A percentile compares a stretch with the other conserved stretches of the same genome.
These are phyloP conservation scores for Cladophialophora psammophila DNA, from an alignment of 2,329 filamentous ascomycete genomes.

Conservation along the genomic window DNA sequence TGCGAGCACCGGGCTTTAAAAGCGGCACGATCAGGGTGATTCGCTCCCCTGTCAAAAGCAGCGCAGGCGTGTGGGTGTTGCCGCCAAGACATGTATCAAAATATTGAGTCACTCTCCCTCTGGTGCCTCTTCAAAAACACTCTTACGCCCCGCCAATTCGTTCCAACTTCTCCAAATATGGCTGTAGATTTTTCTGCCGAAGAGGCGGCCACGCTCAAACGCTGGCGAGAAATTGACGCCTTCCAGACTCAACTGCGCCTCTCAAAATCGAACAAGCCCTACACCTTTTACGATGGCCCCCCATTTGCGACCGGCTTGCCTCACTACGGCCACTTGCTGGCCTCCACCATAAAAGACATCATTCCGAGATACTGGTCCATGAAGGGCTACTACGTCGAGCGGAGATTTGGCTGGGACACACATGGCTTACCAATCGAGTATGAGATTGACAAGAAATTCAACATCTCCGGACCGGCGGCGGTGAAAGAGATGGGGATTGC, in stretches of 20 bases:
- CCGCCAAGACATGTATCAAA: constrained; percentile 3
- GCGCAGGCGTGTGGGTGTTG: background rate
- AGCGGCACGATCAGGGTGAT: background rate
- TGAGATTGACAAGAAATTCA: constrained; percentile 91
- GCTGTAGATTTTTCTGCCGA: constrained; percentile 92
- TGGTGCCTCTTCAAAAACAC: background rate
- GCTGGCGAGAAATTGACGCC: constrained; percentile 91
- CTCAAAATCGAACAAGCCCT: constrained; percentile 79
- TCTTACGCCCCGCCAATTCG: background rate
- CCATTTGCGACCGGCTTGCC: constrained; percentile 67
- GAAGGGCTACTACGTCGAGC: constrained; percentile 86
- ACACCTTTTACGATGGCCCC: constrained; percentile 93
- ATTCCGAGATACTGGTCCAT: constrained; percentile 93
- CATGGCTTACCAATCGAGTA: constrained; percentile 90
- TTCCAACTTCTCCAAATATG: constrained; percentile 58
- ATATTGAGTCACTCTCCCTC: constrained; percentile 1
- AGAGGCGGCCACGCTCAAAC: constrained; percentile 82
- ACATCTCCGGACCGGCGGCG: constrained; percentile 81
- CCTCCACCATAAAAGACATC: constrained; percentile 92
- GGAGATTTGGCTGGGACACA: constrained; percentile 88
- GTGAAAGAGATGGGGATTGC: constrained; percentile 81
- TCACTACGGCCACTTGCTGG: constrained; percentile 75
- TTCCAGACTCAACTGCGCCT: constrained; percentile 89
- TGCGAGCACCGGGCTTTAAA: background rate
- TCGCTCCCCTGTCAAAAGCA: background rate